Conservation (phyloP, 345 rosid species). For the Eucalyptus rudis region DNA sequence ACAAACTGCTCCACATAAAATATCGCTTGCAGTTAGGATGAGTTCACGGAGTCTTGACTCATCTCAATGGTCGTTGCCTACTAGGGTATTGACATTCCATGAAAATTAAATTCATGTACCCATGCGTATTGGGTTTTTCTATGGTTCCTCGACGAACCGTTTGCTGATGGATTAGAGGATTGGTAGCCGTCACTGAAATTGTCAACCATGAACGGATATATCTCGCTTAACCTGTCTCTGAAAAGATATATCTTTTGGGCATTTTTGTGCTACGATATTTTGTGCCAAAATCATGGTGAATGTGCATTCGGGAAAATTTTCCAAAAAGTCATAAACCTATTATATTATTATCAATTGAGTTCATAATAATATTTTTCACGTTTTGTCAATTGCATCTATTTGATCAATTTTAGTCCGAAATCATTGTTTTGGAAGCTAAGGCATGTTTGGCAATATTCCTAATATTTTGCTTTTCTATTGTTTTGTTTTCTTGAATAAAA, state of each 20-base stretch:
- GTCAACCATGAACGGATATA: not conserved
- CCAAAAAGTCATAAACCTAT: no score
- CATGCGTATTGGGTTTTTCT: not conserved
- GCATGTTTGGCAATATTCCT: no score
- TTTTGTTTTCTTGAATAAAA: no score
- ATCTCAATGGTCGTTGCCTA: not conserved
- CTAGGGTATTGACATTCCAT: not conserved
- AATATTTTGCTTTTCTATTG: no score
- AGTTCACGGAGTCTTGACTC: not conserved
- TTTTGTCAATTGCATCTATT: no score
- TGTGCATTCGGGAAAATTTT: not conserved
- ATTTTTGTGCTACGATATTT: not conserved
- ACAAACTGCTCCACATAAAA: not conserved
- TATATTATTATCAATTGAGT: fast-evolving
- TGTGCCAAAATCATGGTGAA: not conserved
- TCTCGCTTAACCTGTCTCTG: not conserved
- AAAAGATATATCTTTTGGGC: not conserved
- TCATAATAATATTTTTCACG: no score
- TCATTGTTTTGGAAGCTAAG: no score
- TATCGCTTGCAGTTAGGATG: not conserved
- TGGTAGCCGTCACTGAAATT: not conserved
- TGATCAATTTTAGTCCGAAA: no score
- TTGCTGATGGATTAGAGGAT: not conserved
- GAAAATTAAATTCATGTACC: not conserved
- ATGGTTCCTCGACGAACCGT: not conserved